Base-by-base conservation (phyloP, 1,284 basidiomycete genomes). In the Ustilago bromivora region DNA sequence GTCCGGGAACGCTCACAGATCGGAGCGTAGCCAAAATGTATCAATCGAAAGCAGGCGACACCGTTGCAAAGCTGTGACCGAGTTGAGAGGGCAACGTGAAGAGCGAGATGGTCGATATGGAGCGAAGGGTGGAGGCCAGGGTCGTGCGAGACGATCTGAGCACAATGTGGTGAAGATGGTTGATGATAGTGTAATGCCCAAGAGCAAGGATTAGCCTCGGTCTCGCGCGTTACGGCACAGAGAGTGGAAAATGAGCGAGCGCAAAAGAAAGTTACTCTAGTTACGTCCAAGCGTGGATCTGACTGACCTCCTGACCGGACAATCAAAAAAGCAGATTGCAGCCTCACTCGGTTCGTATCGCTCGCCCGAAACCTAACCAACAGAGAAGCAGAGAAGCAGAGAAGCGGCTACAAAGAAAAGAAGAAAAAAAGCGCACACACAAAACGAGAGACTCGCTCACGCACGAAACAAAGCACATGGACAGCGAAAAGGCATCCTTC, bases 121-220 rank as follows among this genome's bases (percentile, higher is more conserved):
- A 19, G 12, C 54, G 43, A 31, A 32, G 54, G 34, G 11, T 52
- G n/a, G 31, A 28, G 36, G 59, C 36, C 54, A 46, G 49, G 55
- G 55, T 40, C 34, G 59, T 62, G 49, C 55, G 12, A 61, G 60
- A 54, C 49, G 60, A 58, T 41, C 61, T 31, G 60, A 58, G 43
- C 56, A 59, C 6, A 52, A 46, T 49, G 57, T 15, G 47, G 56
- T 51, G 38, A 23, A 58, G 35, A 53, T 19, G 51, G 15, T 8
- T 8, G 46, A 47, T 8, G 60, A 53, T 7, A 11, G 6, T 9
- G n/a, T 57, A 38, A 54, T 10, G 35, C 32, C 46, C 49, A 58
- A 19, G 15, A 51, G 13, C 3, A 51, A 32, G 23, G 28, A 32
- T 28, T 4, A 7, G 13, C 10, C 49, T 51, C 15, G 10, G 10